Conservation (phyloP, 768 basidiomycete genomes). For the Daedaleopsis sinensis region DNA sequence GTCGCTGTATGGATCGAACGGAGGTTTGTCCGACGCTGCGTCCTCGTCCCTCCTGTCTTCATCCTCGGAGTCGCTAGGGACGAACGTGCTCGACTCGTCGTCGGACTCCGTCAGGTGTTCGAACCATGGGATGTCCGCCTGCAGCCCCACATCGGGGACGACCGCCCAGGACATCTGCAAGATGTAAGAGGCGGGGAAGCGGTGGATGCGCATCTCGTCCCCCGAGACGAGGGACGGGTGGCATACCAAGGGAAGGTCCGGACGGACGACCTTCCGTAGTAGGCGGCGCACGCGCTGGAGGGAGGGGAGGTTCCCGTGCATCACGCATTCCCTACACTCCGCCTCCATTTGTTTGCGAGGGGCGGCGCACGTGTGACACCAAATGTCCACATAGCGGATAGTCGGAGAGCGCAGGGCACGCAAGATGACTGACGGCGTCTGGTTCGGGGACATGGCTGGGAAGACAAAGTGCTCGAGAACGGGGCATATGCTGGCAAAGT, state of each 20-base stretch:
- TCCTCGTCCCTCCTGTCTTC: not conserved
- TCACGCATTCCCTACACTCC: not conserved
- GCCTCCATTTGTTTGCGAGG: not conserved
- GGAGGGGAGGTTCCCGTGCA: not conserved
- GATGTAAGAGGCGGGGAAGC: not conserved
- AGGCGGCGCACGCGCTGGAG: not conserved
- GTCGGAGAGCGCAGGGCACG: not conserved
- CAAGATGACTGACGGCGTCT: not conserved
- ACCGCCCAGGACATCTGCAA: not conserved
- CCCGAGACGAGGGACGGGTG: not conserved
- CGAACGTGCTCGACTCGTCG: not conserved
- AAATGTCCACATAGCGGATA: conserved; percentile 5
- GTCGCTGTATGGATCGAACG: not conserved
- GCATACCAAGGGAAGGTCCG: conserved; percentile 4
- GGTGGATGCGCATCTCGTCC: not conserved
- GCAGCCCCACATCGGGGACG: not conserved
- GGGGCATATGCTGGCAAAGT: not conserved
- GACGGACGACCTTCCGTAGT: not conserved
- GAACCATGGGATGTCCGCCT: not conserved
- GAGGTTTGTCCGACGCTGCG: not conserved
- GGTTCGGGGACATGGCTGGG: not conserved
- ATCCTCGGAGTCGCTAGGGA: not conserved
- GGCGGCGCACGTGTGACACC: not conserved
- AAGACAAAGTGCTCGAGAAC: conserved; percentile 8
- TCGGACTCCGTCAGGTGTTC: not conserved